Conservation (phyloP, 1,284 basidiomycete genomes). For the Sanghuangporus sanghuang region DNA sequence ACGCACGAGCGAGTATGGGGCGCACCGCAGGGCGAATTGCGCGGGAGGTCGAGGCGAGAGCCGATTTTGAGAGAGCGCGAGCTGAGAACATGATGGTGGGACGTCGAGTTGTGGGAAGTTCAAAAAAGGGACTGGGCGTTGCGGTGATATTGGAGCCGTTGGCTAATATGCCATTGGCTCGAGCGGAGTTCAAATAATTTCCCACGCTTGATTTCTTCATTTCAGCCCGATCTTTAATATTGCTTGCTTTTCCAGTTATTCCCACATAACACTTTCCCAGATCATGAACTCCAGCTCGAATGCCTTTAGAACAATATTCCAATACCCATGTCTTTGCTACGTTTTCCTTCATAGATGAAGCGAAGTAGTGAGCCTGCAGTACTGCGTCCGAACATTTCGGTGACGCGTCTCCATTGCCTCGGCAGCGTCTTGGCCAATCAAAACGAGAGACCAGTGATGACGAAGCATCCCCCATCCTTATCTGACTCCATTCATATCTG, state of each 20-base stretch:
- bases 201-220: background rate
- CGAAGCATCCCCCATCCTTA: background rate
- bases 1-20: slow-evolving; percentile 56
- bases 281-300: background rate
- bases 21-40: slow-evolving; percentile 35
- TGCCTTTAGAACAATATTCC: no score
- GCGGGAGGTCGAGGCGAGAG: slow-evolving; percentile 40
- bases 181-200: slow-evolving; percentile 6
- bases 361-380: no score
- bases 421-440: background rate
- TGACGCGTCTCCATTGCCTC: background rate
- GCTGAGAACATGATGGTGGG: slow-evolving; percentile 58
- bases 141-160: slow-evolving; percentile 1
- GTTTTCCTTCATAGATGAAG: no score
- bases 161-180: slow-evolving; percentile 10
- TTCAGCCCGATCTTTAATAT: background rate
- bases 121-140: background rate
- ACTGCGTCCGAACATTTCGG: background rate
- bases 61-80: slow-evolving; percentile 45
- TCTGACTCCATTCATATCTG: background rate
- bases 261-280: background rate
- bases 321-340: no score
- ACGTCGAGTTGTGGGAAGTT: slow-evolving; percentile 6
- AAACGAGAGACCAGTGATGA: background rate
- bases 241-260: background rate